Percentiles rank a stretch among this genome's conserved stretches.
These are phyloP conservation scores for Aspergillus oerlinghausenensis DNA, from an alignment of 2,329 filamentous ascomycete genomes.

Conservation along the genomic window DNA sequence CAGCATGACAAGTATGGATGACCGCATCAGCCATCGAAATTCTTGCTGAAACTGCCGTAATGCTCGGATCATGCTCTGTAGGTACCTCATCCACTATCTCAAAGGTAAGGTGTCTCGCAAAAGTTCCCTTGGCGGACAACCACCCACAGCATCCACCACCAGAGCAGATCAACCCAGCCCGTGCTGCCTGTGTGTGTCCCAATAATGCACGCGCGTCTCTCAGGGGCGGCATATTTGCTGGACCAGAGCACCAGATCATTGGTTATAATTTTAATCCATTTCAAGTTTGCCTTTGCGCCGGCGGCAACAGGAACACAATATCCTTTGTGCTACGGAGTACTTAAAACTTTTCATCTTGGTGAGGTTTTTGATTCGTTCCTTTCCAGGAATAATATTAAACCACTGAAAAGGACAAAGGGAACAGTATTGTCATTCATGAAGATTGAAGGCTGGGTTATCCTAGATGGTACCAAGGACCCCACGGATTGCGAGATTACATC, in stretches of 20 bases:
- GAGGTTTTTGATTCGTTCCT: background rate
- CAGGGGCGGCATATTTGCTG: conserved; percentile 11
- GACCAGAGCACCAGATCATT: background rate
- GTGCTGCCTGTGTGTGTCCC: background rate
- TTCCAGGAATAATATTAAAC: background rate
- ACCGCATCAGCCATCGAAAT: background rate
- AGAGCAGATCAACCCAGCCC: background rate
- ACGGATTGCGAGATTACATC: conserved; percentile 5
- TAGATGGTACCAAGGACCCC: background rate
- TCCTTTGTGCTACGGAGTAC: background rate
- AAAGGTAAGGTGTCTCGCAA: background rate
- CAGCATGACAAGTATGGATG: background rate
- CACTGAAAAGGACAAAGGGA: background rate
- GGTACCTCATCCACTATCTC: no score
- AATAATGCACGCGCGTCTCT: conserved; percentile 18
- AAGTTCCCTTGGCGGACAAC: background rate
- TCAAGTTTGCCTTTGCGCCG: background rate
- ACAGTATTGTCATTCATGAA: background rate
- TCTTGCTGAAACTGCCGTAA: background rate
- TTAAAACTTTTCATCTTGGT: background rate
- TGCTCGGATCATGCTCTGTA: no score
- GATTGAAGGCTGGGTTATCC: background rate
- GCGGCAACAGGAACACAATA: background rate
- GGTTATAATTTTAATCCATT: background rate
- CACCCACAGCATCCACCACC: background rate